Percentiles rank a stretch among this genome's conserved stretches.
Evolutionary conservation across 164 flowering plant species (phyloP).

Genomic region (Amborella trichopoda): DNA sequence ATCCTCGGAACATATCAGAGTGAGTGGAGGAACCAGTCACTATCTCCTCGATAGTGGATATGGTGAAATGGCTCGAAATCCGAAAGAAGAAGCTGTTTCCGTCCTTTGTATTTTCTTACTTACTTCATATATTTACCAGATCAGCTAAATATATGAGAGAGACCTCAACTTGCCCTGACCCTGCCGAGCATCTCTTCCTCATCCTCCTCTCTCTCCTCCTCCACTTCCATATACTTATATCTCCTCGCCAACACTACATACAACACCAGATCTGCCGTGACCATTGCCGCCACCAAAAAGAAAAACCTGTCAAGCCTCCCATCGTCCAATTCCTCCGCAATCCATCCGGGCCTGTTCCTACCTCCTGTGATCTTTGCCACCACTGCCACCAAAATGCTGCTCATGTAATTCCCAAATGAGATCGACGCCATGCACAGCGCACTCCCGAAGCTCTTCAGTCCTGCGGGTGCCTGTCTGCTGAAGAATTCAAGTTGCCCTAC

Average conservation of each 20-base stretch:
- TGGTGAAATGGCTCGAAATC: too few species aligned
- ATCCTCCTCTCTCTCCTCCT: slow-evolving; percentile 3
- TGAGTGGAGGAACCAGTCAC: too few species aligned
- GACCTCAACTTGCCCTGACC: too few species aligned
- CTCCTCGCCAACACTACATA: slow-evolving; percentile 56
- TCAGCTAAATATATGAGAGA: too few species aligned
- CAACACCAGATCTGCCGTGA: slow-evolving; percentile 41
- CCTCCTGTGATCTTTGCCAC: slow-evolving; percentile 55
- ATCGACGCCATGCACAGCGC: slow-evolving; percentile 93
- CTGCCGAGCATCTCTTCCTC: not conserved
- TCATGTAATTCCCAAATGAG: slow-evolving; percentile 74
- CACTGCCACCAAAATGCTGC: slow-evolving; percentile 57
- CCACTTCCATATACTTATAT: slow-evolving; percentile 40
- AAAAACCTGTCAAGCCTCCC: slow-evolving; percentile 81
- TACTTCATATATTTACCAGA: too few species aligned
- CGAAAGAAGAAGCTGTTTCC: too few species aligned
- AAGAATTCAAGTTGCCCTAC: slow-evolving; percentile 86
- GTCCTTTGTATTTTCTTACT: too few species aligned
- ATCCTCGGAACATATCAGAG: too few species aligned
- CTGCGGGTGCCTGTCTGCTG: slow-evolving; percentile 83
- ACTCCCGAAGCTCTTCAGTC: slow-evolving; percentile 85
- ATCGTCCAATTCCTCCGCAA: slow-evolving; percentile 50
- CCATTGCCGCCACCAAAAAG: slow-evolving; percentile 50
- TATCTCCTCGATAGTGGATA: too few species aligned
- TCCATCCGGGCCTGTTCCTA: slow-evolving; percentile 55